A percentile compares a stretch with the other conserved stretches of the same genome.
Conservation (phyloP, 345 rosid genomes). For the Euphorbia peplus region DNA sequence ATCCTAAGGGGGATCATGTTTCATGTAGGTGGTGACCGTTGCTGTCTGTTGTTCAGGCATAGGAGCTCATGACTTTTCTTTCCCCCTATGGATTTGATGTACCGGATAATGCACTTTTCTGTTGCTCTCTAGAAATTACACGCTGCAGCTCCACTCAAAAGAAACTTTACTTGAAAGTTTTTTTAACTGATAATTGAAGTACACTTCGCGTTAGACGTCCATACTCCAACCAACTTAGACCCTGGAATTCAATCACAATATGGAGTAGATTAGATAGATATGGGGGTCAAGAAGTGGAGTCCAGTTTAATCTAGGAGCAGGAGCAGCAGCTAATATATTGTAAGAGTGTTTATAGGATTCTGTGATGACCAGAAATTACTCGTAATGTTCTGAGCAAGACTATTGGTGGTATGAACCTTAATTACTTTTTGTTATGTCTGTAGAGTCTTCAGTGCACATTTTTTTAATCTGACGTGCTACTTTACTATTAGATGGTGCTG, state of each 20-base stretch:
- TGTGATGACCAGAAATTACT: background rate
- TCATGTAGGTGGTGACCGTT: background rate
- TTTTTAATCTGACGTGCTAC: background rate
- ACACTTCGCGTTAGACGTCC: background rate
- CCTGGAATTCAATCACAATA: background rate
- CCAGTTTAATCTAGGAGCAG: background rate
- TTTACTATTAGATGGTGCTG: background rate
- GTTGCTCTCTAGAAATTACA: background rate
- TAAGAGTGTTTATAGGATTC: background rate
- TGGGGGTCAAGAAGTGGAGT: background rate
- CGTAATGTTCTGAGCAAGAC: background rate
- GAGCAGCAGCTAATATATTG: background rate
- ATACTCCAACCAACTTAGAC: background rate
- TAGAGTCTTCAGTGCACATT: background rate
- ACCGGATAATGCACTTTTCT: background rate
- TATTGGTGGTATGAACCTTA: background rate
- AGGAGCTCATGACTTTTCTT: background rate
- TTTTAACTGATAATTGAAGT: background rate
- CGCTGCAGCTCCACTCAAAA: background rate
- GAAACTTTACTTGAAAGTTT: background rate
- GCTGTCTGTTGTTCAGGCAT: background rate
- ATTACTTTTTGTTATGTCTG: background rate
- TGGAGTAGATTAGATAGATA: background rate
- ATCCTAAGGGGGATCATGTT: background rate
- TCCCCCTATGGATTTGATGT: background rate